A percentile compares a stretch with the other conserved stretches of the same genome.
Conservation (phyloP, 2,329 filamentous ascomycete genomes). For the Eurotiales sp. region DNA sequence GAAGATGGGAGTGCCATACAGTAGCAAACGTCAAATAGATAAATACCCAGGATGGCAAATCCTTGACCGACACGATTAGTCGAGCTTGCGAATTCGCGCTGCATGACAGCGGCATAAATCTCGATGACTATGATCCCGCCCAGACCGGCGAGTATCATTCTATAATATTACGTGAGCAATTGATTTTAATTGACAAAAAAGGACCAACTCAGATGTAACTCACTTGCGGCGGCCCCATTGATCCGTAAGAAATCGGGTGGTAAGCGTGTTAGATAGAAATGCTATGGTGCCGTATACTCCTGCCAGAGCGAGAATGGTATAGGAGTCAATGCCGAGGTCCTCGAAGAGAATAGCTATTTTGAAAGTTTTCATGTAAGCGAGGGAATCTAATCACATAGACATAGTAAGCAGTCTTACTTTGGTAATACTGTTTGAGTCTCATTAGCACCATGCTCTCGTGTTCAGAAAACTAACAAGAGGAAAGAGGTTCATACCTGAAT, state of each 20-base stretch:
- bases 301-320: conserved; percentile 52
- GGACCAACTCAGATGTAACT: conserved; percentile 15
- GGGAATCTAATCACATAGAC: neutral
- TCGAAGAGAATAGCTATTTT: conserved; percentile 51
- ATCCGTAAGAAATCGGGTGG: conserved; percentile 52
- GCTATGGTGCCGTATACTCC: conserved; percentile 54
- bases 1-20: conserved; percentile 41
- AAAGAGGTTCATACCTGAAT: conserved; percentile 40
- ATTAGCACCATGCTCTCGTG: neutral
- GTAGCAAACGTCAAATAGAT: conserved; percentile 55
- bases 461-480: neutral
- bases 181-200: no score
- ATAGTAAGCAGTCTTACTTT: conserved; percentile 16
- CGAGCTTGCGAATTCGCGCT: conserved; percentile 53
- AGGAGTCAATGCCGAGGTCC: conserved; percentile 49
- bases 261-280: conserved; percentile 50
- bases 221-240: conserved; percentile 58
- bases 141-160: conserved; percentile 55
- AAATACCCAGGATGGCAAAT: conserved; percentile 58
- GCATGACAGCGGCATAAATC: conserved; percentile 59
- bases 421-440: conserved; percentile 28
- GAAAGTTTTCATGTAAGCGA: conserved; percentile 8
- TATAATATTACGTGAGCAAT: conserved; percentile 20
- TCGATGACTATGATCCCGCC: conserved; percentile 52
- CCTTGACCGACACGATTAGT: conserved; percentile 56